Percentiles rank a stretch among this genome's conserved stretches.
Conservation (phyloP, 2,329 filamentous ascomycete species). For the Cladophialophora immunda region DNA sequence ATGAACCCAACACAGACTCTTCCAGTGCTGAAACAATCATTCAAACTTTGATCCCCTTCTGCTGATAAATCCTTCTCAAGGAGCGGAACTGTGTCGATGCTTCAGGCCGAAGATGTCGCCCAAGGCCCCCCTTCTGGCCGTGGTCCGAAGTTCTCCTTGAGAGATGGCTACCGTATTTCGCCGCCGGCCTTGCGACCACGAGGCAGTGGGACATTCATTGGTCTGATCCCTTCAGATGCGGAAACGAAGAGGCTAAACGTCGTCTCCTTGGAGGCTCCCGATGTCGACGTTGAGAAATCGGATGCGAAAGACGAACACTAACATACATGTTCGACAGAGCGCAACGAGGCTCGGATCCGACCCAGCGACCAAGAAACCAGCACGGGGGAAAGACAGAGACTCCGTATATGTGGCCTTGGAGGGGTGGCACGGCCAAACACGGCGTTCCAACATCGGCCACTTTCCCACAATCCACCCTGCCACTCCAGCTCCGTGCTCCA, state of each 20-base stretch:
- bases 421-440: slow-evolving; percentile 5
- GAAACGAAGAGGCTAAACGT: slow-evolving; percentile 1
- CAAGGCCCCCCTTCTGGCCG: not conserved
- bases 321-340: not conserved
- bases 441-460: not conserved
- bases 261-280: not conserved
- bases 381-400: not conserved
- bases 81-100: not conserved
- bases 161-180: not conserved
- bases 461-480: not conserved
- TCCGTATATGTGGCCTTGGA: not conserved
- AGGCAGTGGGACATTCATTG: not conserved
- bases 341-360: slow-evolving; percentile 3
- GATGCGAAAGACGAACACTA: not conserved
- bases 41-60: too few relatives aligned
- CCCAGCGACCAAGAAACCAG: not conserved
- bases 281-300: not conserved
- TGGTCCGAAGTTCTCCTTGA: not conserved
- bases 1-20: not conserved
- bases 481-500: not conserved
- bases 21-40: too few relatives aligned
- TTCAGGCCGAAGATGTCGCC: not conserved
- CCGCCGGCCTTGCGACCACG: not conserved
- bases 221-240: not conserved
- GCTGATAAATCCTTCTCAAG: not conserved